Evolutionary conservation across 148 eudicot genomes (phyloP).

Genomic region (Linanthus parryae): DNA sequence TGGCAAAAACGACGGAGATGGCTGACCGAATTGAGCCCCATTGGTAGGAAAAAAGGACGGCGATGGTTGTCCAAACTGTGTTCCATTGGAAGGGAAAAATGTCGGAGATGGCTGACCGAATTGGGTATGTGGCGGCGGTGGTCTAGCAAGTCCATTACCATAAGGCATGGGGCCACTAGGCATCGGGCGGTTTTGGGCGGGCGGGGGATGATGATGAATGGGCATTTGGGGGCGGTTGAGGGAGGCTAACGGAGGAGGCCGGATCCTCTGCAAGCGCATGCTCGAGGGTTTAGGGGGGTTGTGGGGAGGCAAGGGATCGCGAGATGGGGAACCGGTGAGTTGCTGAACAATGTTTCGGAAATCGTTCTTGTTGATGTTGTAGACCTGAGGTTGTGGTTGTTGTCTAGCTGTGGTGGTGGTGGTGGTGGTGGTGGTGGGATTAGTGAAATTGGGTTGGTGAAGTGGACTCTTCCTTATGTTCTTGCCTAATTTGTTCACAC

Average conservation of each 20-base stretch:
- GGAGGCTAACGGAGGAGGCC: conserved; percentile 74
- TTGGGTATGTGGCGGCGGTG: conserved; percentile 25
- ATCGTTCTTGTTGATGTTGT: conserved; percentile 90
- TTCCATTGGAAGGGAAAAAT: conserved; percentile 13
- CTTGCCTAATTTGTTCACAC: conserved; percentile 81
- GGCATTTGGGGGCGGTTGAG: conserved; percentile 50
- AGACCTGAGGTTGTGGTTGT: conserved; percentile 86
- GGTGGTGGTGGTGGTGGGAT: conserved; percentile 2
- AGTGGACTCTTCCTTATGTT: conserved; percentile 65
- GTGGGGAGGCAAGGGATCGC: conserved; percentile 56
- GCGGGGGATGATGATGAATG: conserved; percentile 30
- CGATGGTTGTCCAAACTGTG: conserved; percentile 19
- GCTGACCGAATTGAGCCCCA: conserved; percentile 67
- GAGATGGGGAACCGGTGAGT: conserved; percentile 77
- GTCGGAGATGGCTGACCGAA: conserved; percentile 53
- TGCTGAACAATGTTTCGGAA: conserved; percentile 90
- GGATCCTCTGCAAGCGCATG: conserved; percentile 60
- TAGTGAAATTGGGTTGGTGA: conserved; percentile 60
- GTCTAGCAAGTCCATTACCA: conserved; percentile 31
- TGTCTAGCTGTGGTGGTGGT: conserved; percentile 19
- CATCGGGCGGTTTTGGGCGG: conserved; percentile 33
- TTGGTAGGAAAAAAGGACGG: conserved; percentile 37
- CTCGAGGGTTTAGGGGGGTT: conserved; percentile 69
- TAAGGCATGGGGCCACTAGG: conserved; percentile 18
- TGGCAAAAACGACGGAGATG: conserved; percentile 32